Percentiles rank a stretch among this genome's conserved stretches.
These are phyloP conservation scores for Zizania palustris DNA, from an alignment of 202 grass and related monocot genomes.

Conservation along the genomic window DNA sequence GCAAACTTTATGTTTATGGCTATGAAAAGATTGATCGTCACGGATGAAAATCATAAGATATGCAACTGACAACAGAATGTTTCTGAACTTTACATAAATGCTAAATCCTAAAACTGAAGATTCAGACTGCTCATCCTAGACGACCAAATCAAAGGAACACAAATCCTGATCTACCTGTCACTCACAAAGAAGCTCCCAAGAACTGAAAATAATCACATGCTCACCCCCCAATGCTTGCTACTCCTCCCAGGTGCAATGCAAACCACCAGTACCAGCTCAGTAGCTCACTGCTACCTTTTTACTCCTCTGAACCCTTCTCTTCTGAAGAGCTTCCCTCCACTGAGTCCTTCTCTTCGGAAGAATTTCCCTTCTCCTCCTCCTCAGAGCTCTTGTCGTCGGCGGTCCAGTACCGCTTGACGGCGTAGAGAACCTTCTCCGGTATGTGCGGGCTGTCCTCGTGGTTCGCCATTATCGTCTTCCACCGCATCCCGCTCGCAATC, in stretches of 20 bases:
- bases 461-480: constrained; percentile 61
- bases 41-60: background rate
- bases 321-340: constrained; percentile 2
- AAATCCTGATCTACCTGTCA: background rate
- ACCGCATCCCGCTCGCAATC: constrained; percentile 54
- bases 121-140: background rate
- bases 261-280: background rate
- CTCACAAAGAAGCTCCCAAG: background rate
- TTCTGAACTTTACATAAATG: constrained; percentile 18
- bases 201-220: constrained; percentile 14
- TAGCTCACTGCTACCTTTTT: background rate
- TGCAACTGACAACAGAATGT: background rate
- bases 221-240: background rate
- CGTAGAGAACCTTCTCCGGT: constrained; percentile 67
- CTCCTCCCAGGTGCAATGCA: no score
- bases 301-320: constrained; percentile 44
- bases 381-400: constrained; percentile 27
- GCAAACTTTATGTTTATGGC: no score
- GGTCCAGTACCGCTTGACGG: constrained; percentile 78
- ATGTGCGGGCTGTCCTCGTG: constrained; percentile 63
- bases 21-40: background rate
- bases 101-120: background rate
- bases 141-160: background rate
- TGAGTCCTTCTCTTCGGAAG: background rate
- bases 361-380: no score